A percentile compares a stretch with the other conserved stretches of the same genome.
Conservation (phyloP, 768 basidiomycete species). For the Tricholoma saponaceum region DNA sequence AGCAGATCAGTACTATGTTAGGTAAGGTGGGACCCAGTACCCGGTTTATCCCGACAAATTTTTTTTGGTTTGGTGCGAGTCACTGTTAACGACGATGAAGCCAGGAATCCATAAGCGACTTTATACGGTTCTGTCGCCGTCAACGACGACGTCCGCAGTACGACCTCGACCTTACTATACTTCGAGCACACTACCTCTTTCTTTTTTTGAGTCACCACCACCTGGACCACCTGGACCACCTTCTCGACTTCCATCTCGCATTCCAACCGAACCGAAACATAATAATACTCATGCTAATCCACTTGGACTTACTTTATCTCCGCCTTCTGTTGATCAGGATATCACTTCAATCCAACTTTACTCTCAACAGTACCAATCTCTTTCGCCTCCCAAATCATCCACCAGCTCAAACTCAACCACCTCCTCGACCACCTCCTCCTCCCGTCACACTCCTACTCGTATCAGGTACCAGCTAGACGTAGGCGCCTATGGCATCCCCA, state of each 20-base stretch:
- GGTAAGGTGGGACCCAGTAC: too few relatives aligned
- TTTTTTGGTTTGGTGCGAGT: too few relatives aligned
- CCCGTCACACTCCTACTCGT: neutral
- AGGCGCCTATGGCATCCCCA: conserved; percentile 85
- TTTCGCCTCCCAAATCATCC: neutral
- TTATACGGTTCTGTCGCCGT: neutral
- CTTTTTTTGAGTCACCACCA: too few relatives aligned
- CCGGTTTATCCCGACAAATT: too few relatives aligned
- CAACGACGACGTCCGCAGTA: neutral
- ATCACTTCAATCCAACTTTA: neutral
- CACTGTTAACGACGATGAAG: neutral
- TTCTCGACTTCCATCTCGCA: neutral
- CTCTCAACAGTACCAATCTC: neutral
- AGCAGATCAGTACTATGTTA: too few relatives aligned
- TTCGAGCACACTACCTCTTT: neutral
- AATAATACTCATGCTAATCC: neutral
- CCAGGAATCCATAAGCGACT: neutral
- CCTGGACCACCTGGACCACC: too few relatives aligned
- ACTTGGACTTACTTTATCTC: too few relatives aligned
- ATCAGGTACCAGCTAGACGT: conserved; percentile 53
- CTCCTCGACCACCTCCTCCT: neutral
- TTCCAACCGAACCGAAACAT: neutral
- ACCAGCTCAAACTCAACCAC: neutral
- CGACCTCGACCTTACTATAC: neutral
- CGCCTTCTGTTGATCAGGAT: neutral